Evolutionary conservation across 2,329 filamentous ascomycete species (phyloP).

Genomic region (Hymenoscyphus scutula): DNA sequence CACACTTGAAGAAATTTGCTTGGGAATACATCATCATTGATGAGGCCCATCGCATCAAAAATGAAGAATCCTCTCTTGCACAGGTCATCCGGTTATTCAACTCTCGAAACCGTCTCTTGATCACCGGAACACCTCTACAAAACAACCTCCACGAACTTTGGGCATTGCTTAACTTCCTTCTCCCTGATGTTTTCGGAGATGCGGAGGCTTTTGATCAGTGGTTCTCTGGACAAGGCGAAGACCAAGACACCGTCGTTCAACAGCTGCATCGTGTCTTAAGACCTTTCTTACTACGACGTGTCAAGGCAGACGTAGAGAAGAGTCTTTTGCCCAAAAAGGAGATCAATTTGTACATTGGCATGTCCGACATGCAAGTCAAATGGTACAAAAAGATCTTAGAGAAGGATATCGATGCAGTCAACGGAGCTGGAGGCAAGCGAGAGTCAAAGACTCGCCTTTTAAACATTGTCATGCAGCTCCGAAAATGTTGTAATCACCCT

Average conservation of each 20-base stretch:
- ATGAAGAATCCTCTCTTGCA: conserved; percentile 94
- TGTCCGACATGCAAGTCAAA: conserved; percentile 98
- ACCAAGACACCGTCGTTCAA: conserved; percentile 94
- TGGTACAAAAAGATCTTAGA: conserved; percentile 99
- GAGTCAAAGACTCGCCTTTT: conserved; percentile 96
- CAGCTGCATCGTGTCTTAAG: conserved; percentile 91
- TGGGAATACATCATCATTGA: conserved; percentile 99
- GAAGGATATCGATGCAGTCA: conserved; percentile 98
- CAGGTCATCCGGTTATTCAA: conserved; percentile 96
- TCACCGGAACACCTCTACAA: conserved; percentile 93
- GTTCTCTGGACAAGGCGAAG: conserved; percentile 87
- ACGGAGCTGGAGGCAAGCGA: conserved; percentile 91
- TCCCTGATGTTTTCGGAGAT: conserved; percentile 98
- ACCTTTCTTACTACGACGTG: conserved; percentile 90
- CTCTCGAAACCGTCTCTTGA: conserved; percentile 90
- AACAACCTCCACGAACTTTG: conserved; percentile 98
- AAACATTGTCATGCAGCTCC: conserved; percentile 99
- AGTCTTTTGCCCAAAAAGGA: conserved; percentile 97
- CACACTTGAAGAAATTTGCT: conserved; percentile 92
- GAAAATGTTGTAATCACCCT: conserved; percentile 98
- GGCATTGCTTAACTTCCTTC: conserved; percentile 93
- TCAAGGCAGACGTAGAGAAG: conserved; percentile 98
- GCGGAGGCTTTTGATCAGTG: conserved; percentile 96
- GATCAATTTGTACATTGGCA: conserved; percentile 92
- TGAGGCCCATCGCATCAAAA: conserved; percentile 98